These are phyloP conservation scores for Lipomyces spencermartinsiae DNA, from an alignment of 805 yeast species.

Conservation along the genomic window DNA sequence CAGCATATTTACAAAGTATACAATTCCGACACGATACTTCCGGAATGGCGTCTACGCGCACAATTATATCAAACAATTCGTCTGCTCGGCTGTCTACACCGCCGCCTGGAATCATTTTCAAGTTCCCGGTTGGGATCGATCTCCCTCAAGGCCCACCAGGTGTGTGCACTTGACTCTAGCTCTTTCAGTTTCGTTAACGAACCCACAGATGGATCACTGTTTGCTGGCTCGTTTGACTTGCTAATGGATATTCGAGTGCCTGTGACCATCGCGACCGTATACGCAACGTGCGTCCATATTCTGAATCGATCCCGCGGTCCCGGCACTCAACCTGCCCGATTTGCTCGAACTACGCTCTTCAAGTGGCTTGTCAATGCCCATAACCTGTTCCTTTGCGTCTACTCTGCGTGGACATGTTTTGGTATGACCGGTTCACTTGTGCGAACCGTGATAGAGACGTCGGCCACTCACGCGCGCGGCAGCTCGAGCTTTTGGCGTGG, in stretches of 20 bases:
- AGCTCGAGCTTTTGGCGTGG: conserved; percentile 59
- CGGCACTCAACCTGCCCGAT: conserved; percentile 55
- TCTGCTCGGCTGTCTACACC: conserved; percentile 29
- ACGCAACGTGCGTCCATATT: conserved; percentile 64
- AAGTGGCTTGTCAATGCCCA: conserved; percentile 64
- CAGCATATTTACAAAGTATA: neutral
- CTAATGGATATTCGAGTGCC: conserved; percentile 60
- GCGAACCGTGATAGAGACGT: conserved; percentile 48
- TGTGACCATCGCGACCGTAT: conserved; percentile 60
- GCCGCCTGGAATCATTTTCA: conserved; percentile 31
- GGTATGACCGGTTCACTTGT: conserved; percentile 66
- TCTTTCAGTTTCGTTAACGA: neutral
- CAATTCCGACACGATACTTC: neutral
- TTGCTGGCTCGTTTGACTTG: conserved; percentile 28
- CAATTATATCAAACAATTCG: conserved; percentile 12
- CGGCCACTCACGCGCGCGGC: conserved; percentile 47
- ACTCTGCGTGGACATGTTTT: conserved; percentile 71
- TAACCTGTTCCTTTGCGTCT: conserved; percentile 65
- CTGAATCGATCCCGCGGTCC: conserved; percentile 57
- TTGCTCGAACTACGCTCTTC: conserved; percentile 56
- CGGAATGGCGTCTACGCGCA: conserved; percentile 1
- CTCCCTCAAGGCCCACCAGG: conserved; percentile 38
- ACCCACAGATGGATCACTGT: conserved; percentile 24
- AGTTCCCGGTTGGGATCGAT: conserved; percentile 36
- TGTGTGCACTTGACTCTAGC: neutral